Evolutionary conservation across 352 stramenopile genomes (phyloP).

Genomic region (Phytophthora aleatoria): DNA sequence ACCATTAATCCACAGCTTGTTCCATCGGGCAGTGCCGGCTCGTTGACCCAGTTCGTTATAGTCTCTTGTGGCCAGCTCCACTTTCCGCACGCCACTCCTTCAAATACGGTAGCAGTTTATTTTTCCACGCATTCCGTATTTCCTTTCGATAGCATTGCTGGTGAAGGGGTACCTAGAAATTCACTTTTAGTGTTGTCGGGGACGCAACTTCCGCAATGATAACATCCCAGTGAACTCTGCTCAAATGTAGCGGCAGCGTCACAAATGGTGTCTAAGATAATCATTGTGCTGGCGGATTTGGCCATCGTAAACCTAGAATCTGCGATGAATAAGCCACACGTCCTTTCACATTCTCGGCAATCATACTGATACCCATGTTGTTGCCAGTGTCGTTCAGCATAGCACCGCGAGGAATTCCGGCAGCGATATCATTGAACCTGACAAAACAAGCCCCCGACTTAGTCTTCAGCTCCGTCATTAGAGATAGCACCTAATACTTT

Average conservation of each 20-base stretch:
- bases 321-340: background rate
- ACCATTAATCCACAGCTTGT: background rate
- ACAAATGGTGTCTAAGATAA: too few relatives aligned
- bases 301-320: background rate
- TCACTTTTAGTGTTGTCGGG: background rate
- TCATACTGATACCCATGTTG: background rate
- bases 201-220: background rate
- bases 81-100: background rate
- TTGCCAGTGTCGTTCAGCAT: background rate
- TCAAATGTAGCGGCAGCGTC: background rate
- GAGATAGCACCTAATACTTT: background rate
- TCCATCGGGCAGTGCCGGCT: background rate
- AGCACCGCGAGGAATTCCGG: too few relatives aligned
- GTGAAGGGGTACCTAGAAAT: background rate
- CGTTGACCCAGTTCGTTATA: constrained; percentile 3
- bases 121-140: background rate
- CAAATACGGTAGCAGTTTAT: background rate
- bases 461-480: background rate
- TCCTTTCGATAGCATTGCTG: background rate
- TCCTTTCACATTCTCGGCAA: background rate
- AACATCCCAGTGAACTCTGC: background rate
- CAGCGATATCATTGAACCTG: background rate
- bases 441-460: background rate
- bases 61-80: background rate
- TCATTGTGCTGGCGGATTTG: too few relatives aligned